Percentiles rank a stretch among this genome's conserved stretches.
Conservation (phyloP, 768 basidiomycete genomes). For the Hygrocybe punicea region DNA sequence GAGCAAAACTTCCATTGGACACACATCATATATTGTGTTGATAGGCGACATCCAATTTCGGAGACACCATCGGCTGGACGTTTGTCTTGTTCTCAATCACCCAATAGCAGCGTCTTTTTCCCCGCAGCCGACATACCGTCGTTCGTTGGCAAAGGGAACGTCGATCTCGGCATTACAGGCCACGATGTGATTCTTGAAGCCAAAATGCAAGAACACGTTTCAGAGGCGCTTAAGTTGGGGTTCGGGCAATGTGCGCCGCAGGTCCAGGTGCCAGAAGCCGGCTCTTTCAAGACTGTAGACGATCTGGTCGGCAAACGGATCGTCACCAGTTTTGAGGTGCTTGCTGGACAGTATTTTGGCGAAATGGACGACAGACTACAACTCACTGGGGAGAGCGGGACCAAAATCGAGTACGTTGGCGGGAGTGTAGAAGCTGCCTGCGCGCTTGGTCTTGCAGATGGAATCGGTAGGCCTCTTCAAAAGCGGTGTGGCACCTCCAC, state of each 20-base stretch:
- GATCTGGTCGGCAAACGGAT: constrained; percentile 88
- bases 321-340: constrained; percentile 92
- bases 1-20: no score
- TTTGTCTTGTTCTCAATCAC: constrained; percentile 91
- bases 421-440: constrained; percentile 99
- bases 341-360: constrained; percentile 76
- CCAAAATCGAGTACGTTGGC: constrained; percentile 91
- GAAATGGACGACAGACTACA: constrained; percentile 54
- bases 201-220: constrained; percentile 71
- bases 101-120: no score
- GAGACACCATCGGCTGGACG: constrained; percentile 82
- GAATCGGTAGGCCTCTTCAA: constrained; percentile 64
- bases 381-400: constrained; percentile 54
- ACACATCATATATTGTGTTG: no score
- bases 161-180: constrained; percentile 96
- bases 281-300: constrained; percentile 65
- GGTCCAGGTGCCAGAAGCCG: constrained; percentile 84
- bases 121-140: no score
- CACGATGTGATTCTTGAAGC: constrained; percentile 96
- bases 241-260: constrained; percentile 91
- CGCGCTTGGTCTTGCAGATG: constrained; percentile 92
- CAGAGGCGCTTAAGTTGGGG: constrained; percentile 76
- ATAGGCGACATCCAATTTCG: constrained; percentile 93
- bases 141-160: constrained; percentile 96
- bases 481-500: background rate